Base-by-base conservation (phyloP, 108 stramenopile species). In the Discostella pseudostelligera region DNA sequence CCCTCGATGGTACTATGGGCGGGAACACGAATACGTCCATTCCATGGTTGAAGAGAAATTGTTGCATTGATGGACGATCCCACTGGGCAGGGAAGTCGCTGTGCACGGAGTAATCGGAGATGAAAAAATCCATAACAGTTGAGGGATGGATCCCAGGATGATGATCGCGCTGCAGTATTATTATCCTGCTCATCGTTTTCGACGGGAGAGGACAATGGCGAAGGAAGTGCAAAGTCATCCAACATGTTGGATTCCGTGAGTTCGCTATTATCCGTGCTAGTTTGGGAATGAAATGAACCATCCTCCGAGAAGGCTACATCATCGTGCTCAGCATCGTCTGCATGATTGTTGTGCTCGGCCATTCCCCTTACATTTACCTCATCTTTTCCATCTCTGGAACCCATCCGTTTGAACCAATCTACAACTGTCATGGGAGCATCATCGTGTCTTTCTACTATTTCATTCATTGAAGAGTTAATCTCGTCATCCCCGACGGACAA, bases 81-180 rank as follows among this genome's bases (percentile, higher is more conserved):
- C 36, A 76, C 64, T 21, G 83, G 62, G 63, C 89, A 94, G 1
- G 89, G 86, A 10, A 94, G 78, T 12, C 78, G 69, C 47, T 87
- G 86, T 10, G 89, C 93, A 17, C 84, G 62, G 19, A 94, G 45
- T 20, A 91, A 36, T 21, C 87, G 76, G 10, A 94, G 81, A 62
- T 91, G 88, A 26, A 94, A 78, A 29, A 88, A 80, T 12, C 93
- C 93, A 25, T 80, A 79, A 43, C 84, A 53, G 61, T 94, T 94
- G 61, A 70, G 70, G 11, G 74, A 57, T n/a, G 65, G 70, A 32
- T 82, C 70, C 65, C 79, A 82, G n/a, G n/a, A n/a, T n/a, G n/a
- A n/a, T 56, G 78, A 47, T 61, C 24, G 47, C 16, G 35, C 42
- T 17, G 49, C 50, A 22, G 2, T 42, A 26, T n/a, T 29, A 17